These are phyloP conservation scores for Penicillium fimorum DNA, from an alignment of 495 filamentous ascomycete species.

Conservation along the genomic window DNA sequence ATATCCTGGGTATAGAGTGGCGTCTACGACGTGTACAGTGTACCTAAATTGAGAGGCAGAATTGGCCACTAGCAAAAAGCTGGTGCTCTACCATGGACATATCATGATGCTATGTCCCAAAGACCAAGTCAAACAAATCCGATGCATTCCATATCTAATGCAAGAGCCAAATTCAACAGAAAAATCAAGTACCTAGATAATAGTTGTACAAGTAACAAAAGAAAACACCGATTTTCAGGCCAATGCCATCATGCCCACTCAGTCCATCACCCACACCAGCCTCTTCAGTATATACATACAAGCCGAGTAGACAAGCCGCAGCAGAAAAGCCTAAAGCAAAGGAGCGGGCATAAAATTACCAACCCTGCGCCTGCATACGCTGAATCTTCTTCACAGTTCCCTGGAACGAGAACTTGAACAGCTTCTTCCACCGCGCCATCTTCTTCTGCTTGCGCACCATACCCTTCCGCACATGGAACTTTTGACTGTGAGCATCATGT, in stretches of 20 bases:
- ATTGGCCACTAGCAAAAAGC: background rate
- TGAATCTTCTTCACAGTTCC: constrained; percentile 44
- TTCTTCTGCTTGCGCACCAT: constrained; percentile 37
- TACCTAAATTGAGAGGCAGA: constrained; percentile 3
- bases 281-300: constrained; percentile 22
- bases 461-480: constrained; percentile 40
- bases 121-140: constrained; percentile 13
- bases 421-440: constrained; percentile 40
- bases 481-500: constrained; percentile 27
- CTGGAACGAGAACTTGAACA: constrained; percentile 46
- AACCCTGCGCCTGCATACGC: constrained; percentile 47
- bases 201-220: constrained; percentile 26
- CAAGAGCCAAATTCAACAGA: constrained; percentile 14
- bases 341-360: constrained; percentile 26
- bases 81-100: background rate
- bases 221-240: constrained; percentile 8
- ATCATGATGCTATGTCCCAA: background rate
- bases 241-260: constrained; percentile 1
- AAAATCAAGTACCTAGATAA: constrained; percentile 11
- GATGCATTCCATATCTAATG: constrained; percentile 30
- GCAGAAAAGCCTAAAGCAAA: constrained; percentile 3
- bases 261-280: constrained; percentile 4
- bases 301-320: constrained; percentile 13
- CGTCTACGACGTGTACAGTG: constrained; percentile 15
- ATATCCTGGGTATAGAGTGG: constrained; percentile 8